Evolutionary conservation across 225 moss, liverwort and hornwort genomes (phyloP).

Genomic region (Physcomitrellopsis africana): DNA sequence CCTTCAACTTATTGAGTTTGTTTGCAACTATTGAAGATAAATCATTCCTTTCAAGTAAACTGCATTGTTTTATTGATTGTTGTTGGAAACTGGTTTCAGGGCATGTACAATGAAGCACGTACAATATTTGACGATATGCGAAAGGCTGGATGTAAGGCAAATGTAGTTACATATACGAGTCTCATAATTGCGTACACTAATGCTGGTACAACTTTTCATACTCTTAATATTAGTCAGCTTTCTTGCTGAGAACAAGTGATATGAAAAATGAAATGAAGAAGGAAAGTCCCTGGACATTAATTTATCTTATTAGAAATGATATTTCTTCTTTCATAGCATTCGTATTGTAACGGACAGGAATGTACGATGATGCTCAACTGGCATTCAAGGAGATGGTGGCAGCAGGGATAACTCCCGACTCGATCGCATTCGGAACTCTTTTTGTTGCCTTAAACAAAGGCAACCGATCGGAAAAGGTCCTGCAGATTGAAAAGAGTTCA

Average conservation of each 20-base stretch:
- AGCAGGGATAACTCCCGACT: constrained; percentile 63
- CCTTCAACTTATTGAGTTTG: not conserved
- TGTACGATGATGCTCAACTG: constrained; percentile 57
- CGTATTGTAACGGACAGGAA: constrained; percentile 49
- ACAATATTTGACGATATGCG: constrained; percentile 66
- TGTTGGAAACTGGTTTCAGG: constrained; percentile 51
- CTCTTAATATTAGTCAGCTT: constrained; percentile 2
- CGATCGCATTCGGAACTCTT: constrained; percentile 70
- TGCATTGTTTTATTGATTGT: not conserved
- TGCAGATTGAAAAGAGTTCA: constrained; percentile 63
- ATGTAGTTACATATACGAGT: constrained; percentile 86
- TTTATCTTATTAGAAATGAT: constrained; percentile 1
- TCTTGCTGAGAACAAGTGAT: constrained; percentile 16
- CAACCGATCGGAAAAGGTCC: constrained; percentile 60
- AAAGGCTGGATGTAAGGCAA: constrained; percentile 70
- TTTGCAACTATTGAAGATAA: not conserved
- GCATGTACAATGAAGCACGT: constrained; percentile 66
- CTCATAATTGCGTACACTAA: constrained; percentile 67
- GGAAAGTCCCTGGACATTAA: constrained; percentile 11
- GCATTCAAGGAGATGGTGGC: constrained; percentile 79
- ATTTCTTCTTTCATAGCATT: not conserved
- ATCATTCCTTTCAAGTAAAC: not conserved
- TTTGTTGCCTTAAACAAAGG: constrained; percentile 70
- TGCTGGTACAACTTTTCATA: constrained; percentile 62
- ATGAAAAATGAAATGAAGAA: not conserved